phyloP scores from a whole-genome alignment of 345 rosid species.

The Gossypium arboreum region DNA sequence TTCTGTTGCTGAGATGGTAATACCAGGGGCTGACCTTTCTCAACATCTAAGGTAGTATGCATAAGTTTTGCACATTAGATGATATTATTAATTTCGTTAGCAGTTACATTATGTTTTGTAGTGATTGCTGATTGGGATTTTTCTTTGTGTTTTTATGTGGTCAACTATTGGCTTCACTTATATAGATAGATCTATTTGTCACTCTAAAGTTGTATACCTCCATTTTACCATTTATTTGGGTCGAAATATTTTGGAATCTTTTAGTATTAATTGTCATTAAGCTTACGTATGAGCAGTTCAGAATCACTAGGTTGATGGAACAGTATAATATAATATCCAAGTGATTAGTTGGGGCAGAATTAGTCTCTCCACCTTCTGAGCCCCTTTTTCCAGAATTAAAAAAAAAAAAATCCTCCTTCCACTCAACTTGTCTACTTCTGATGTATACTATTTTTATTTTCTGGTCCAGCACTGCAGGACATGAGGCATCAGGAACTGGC shows the following conservation, averaged over 20 bases:
- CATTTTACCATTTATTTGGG: neutral
- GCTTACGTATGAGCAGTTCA: neutral
- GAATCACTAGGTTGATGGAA: constrained; percentile 2
- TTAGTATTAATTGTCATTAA: neutral
- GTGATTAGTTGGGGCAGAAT: neutral
- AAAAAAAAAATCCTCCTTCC: neutral
- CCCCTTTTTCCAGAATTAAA: neutral
- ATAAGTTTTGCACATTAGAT: neutral
- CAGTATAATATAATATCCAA: neutral
- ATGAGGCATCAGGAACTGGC: constrained; percentile 52
- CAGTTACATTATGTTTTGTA: neutral
- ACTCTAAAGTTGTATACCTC: neutral
- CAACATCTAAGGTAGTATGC: constrained; percentile 41
- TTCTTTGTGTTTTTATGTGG: neutral
- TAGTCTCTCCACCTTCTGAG: neutral
- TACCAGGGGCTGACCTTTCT: constrained; percentile 49
- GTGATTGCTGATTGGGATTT: neutral
- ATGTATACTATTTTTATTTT: neutral
- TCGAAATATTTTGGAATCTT: neutral
- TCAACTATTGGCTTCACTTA: neutral
- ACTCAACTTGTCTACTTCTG: neutral
- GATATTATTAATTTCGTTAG: neutral
- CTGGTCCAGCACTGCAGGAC: constrained; percentile 41
- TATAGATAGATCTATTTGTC: neutral
- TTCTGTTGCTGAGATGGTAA: constrained; percentile 49